Evolutionary conservation across 345 rosid genomes (phyloP).

Genomic region (Orychophragmus violaceus): DNA sequence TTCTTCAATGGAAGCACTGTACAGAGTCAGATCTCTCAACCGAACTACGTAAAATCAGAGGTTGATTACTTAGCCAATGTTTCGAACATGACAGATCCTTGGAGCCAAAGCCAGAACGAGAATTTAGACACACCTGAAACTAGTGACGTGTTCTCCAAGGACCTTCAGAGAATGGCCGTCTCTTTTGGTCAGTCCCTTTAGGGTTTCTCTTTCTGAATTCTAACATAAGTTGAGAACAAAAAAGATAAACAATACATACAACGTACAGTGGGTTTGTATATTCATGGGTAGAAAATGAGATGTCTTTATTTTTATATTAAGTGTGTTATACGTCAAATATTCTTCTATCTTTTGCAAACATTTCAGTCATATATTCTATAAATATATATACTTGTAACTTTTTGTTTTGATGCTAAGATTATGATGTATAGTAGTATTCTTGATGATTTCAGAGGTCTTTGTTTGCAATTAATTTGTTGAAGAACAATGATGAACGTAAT

Average conservation of each 20-base stretch:
- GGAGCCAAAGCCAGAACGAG: slow-evolving; percentile 29
- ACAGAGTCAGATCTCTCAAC: slow-evolving; percentile 29
- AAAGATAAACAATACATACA: slow-evolving; percentile 19
- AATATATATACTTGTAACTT: not conserved
- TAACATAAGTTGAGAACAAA: slow-evolving; percentile 24
- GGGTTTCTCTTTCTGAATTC: not conserved
- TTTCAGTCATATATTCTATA: slow-evolving; percentile 15
- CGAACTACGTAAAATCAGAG: slow-evolving; percentile 24
- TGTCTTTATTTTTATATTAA: slow-evolving; percentile 17
- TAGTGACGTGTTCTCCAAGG: slow-evolving; percentile 33
- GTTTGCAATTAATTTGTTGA: slow-evolving; percentile 14
- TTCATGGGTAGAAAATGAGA: slow-evolving; percentile 10
- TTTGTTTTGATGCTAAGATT: slow-evolving; percentile 2
- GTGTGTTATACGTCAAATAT: slow-evolving; percentile 30
- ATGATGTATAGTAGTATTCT: not conserved
- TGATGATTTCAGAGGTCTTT: slow-evolving; percentile 6
- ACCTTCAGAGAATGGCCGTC: slow-evolving; percentile 32
- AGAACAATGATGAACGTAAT: slow-evolving; percentile 20
- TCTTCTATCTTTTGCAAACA: slow-evolving; percentile 22
- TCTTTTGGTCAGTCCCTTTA: slow-evolving; percentile 34
- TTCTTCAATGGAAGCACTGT: slow-evolving; percentile 23
- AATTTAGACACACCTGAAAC: slow-evolving; percentile 15
- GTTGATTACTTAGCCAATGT: slow-evolving; percentile 23
- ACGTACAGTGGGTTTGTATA: slow-evolving; percentile 29
- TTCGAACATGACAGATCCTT: slow-evolving; percentile 27